These are phyloP conservation scores for Mortierella sp. DNA, from an alignment of 371 early-diverging fungal genomes.

Conservation along the genomic window DNA sequence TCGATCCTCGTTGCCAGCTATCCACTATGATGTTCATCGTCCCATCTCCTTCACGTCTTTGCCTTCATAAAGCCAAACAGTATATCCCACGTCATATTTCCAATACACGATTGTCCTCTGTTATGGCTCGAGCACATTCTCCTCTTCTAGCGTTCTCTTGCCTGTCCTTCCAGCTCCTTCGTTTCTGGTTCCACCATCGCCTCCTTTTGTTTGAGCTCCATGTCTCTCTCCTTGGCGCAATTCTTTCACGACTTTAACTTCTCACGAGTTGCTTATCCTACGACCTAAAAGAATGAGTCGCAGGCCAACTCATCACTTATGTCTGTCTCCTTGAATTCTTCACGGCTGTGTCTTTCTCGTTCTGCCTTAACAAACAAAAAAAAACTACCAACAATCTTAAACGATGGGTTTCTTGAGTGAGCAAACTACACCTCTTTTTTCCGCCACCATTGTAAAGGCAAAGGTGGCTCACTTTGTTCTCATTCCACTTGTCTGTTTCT, in stretches of 20 bases:
- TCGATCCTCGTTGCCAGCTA: neutral
- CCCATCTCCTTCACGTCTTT: neutral
- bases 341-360: neutral
- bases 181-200: neutral
- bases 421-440: neutral
- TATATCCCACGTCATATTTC: neutral
- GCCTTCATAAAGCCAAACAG: neutral
- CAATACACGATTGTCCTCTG: neutral
- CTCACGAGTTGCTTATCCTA: neutral
- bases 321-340: neutral
- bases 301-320: neutral
- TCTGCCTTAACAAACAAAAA: neutral
- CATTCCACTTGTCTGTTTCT: neutral
- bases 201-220: neutral
- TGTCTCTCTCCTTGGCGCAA: neutral
- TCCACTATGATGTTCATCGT: neutral
- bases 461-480: neutral
- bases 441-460: neutral
- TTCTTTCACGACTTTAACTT: neutral
- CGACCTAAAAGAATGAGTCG: neutral
- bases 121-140: neutral
- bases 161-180: neutral
- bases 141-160: neutral
- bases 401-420: neutral
- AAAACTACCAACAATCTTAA: neutral